phyloP scores from a whole-genome alignment of 768 basidiomycete species.

The Coprinopsis sp. region DNA sequence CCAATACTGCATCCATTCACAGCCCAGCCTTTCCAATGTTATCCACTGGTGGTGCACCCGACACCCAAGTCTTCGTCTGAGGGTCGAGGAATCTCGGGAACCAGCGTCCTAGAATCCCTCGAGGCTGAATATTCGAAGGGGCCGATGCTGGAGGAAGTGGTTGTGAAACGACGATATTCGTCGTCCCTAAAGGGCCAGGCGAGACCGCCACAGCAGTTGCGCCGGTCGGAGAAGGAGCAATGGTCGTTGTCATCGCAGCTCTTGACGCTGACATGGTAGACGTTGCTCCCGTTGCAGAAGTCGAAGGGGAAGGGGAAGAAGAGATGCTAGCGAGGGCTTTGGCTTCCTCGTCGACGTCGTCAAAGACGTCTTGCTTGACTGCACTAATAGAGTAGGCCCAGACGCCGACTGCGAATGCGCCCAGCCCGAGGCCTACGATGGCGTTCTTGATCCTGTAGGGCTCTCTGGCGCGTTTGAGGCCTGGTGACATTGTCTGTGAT shows the following conservation, averaged over 20 bases:
- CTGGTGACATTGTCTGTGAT: constrained; percentile 75
- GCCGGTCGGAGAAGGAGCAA: background rate
- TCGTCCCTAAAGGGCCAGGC: no score
- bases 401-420: constrained; percentile 72
- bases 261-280: background rate
- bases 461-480: constrained; percentile 80
- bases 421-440: constrained; percentile 67
- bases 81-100: constrained; percentile 55
- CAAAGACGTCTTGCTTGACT: constrained; percentile 91
- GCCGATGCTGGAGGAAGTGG: constrained; percentile 1
- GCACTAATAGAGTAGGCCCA: constrained; percentile 93
- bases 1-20: no score
- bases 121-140: constrained; percentile 13
- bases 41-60: constrained; percentile 71
- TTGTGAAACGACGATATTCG: constrained; percentile 5
- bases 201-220: no score
- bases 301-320: constrained; percentile 6
- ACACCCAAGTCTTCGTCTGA: constrained; percentile 56
- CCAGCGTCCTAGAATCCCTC: constrained; percentile 45
- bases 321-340: constrained; percentile 35
- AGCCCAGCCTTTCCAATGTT: constrained; percentile 30
- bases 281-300: background rate
- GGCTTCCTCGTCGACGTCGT: constrained; percentile 80
- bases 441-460: constrained; percentile 80
- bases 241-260: constrained; percentile 1